phyloP scores from a whole-genome alignment of 2,329 filamentous ascomycete genomes.

The Chaetomiaceae sp. region DNA sequence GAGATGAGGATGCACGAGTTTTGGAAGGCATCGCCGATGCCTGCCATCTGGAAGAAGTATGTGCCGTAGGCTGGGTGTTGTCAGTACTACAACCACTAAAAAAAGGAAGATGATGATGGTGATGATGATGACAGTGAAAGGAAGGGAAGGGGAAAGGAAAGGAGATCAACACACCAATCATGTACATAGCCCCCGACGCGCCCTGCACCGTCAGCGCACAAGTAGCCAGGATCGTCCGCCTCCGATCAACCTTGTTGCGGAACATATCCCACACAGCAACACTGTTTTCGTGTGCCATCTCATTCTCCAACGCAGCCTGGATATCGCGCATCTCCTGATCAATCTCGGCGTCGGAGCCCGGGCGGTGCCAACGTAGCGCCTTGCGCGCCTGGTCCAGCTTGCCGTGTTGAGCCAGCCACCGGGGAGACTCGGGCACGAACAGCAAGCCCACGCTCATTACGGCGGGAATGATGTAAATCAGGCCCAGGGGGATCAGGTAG shows the following conservation, averaged over 20 bases:
- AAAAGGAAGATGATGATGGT: too few species aligned
- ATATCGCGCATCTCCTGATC: slow-evolving; percentile 35
- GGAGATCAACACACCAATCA: slow-evolving; percentile 41
- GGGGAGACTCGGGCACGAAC: slow-evolving; percentile 38
- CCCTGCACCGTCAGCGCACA: slow-evolving; percentile 46
- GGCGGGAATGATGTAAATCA: slow-evolving; percentile 36
- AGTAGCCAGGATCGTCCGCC: slow-evolving; percentile 45
- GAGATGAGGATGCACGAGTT: slow-evolving; percentile 52
- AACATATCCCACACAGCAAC: slow-evolving; percentile 43
- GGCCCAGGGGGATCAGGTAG: slow-evolving; percentile 37
- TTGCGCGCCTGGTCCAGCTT: slow-evolving; percentile 31
- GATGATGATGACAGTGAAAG: too few species aligned
- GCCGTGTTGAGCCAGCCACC: slow-evolving; percentile 38
- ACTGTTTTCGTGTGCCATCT: slow-evolving; percentile 29
- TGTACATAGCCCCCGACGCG: slow-evolving; percentile 51
- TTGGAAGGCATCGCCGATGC: slow-evolving; percentile 50
- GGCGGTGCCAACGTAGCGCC: slow-evolving; percentile 34
- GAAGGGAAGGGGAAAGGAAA: too few species aligned
- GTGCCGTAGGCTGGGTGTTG: slow-evolving; percentile 45
- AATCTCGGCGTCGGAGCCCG: slow-evolving; percentile 29
- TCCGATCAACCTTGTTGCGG: slow-evolving; percentile 46
- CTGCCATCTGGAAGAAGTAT: slow-evolving; percentile 57
- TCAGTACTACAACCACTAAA: neutral
- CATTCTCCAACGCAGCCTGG: slow-evolving; percentile 32
- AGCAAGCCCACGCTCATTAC: slow-evolving; percentile 34